phyloP scores from a whole-genome alignment of 2,329 filamentous ascomycete species.

The Sclerotinia minor region DNA sequence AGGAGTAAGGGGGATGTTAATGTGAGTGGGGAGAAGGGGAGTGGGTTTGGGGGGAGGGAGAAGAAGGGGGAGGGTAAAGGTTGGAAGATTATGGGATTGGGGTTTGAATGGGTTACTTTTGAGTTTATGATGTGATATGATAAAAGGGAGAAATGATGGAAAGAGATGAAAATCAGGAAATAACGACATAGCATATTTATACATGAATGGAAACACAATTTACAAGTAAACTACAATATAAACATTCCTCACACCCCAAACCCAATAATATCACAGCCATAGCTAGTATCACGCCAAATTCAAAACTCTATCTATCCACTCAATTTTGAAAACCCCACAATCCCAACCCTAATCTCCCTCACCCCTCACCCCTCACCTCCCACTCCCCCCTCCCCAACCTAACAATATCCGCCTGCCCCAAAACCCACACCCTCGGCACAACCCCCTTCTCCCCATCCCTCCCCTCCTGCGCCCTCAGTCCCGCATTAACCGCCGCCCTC shows the following conservation, averaged over 20 bases:
- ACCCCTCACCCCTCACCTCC: conserved; percentile 26
- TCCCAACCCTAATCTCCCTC: too few species aligned
- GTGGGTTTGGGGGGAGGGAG: conserved; percentile 47
- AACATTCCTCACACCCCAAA: too few species aligned
- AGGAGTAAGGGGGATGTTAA: conserved; percentile 48
- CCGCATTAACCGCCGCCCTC: conserved; percentile 53
- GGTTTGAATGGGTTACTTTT: background rate
- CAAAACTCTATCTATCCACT: background rate
- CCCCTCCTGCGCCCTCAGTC: conserved; percentile 49
- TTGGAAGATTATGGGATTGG: too few species aligned
- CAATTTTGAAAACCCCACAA: background rate
- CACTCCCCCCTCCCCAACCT: conserved; percentile 50
- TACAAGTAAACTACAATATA: too few species aligned
- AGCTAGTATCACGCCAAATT: background rate
- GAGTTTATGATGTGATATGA: background rate
- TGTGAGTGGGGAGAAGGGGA: conserved; percentile 42
- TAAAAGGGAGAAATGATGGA: background rate
- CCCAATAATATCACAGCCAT: background rate
- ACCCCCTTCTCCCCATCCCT: conserved; percentile 47
- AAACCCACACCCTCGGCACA: conserved; percentile 49
- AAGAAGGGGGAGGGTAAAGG: conserved; percentile 46
- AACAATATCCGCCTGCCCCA: conserved; percentile 53
- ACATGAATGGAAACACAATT: too few species aligned
- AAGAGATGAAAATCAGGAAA: background rate
- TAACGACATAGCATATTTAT: background rate